Base-by-base conservation (phyloP, 768 basidiomycete genomes). In the Mycena polygramma region DNA sequence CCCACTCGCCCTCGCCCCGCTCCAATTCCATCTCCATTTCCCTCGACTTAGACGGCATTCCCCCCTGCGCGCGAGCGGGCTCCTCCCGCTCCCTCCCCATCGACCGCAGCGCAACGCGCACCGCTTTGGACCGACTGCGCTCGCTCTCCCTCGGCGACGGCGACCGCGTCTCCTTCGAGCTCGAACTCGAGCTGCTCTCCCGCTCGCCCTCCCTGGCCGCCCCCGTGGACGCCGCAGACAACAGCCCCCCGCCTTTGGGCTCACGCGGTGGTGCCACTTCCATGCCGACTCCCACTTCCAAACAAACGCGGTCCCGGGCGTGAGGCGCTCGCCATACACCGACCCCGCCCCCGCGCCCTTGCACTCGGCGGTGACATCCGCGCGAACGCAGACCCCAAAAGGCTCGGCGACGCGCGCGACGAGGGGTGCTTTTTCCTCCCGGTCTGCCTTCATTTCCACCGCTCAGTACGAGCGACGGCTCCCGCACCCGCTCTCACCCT, bases 101-200 rank as follows among this genome's bases (percentile, higher is more conserved):
- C 57, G 64, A 48, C 55, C 72, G 68, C 6, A 73, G 52, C 65
- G 68, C 68, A 17, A 73, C 57, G 15, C 72, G 70, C 43, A 70
- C 72, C 57, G 68, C 65, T 62, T 69, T 65, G 36, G 72, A 73
- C 13, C 68, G 72, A 37, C 64, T 73, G 19, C 57, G 45, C 59
- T 62, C 59, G 10, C 35, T 4, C 6, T 55, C 53, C 36, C 35
- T 26, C 37, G 37, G 35, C 43, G 57, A n/a, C 4, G 22, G 19
- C 43, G 41, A 43, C 15, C 41, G 41, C 36, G n/a, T 35, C 54
- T 20, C 49, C n/a, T 9, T 22, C 49, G 19, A 22, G 10, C 13
- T 36, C 54, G 19, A 30, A 35, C 20, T 7, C 11, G 6, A 1
- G 20, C 30, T 35, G n/a, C n/a, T n/a, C n/a, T n/a, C n/a, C n/a